Evolutionary conservation across 805 yeast species (phyloP), one percentile per base, ranked within the genome.

Genomic region (Metschnikowia kofuensis): DNA sequence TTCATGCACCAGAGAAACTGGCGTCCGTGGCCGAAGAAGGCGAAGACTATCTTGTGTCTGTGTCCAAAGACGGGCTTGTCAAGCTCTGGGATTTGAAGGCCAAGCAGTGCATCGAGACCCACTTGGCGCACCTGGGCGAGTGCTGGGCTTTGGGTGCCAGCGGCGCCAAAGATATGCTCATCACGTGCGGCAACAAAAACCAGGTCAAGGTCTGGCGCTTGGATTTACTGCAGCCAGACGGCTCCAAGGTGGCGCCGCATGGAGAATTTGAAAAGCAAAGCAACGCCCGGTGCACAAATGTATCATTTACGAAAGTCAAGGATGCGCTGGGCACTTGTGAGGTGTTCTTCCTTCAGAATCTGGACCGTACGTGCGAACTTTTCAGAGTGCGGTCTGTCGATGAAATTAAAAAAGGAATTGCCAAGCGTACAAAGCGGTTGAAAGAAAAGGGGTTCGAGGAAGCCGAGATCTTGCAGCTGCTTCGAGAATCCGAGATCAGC

Each of bases 41-140:
- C 55, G 85, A 80, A 50, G 87, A 86, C 48, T 89, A 86, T 78
- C 68, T 94, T 14, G 56, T 90, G 15, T 82, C 90, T 56, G 82
- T 85, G 0, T 80, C 95, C 1, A 91, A 90, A 62, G 99, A 94
- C 64, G 98, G 98, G 0, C 72, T 90, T 42, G 76, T 94, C 56
- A 94, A 94, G 64, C 68, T 94, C 34, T 94, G 99, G 99, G 98
- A 94, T 62, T 68, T 94, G 57, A 85, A 84, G 59, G 72, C 94
- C 4, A 89, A 87, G 63, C 96, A 89, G 64, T 89, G 97, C 68
- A 74, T 90, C 6, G 99, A 94, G 64, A 91, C 98, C 1, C 97
- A 91, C 64, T 83, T 90, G 52, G 96, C 97, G 0, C 96, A 89
- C 64, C 77, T 87, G 21, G 91, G 92, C 50, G 98, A 94, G 66